phyloP scores from a whole-genome alignment of 1,139 yeast genomes.

The Yamadazyma atlantica region DNA sequence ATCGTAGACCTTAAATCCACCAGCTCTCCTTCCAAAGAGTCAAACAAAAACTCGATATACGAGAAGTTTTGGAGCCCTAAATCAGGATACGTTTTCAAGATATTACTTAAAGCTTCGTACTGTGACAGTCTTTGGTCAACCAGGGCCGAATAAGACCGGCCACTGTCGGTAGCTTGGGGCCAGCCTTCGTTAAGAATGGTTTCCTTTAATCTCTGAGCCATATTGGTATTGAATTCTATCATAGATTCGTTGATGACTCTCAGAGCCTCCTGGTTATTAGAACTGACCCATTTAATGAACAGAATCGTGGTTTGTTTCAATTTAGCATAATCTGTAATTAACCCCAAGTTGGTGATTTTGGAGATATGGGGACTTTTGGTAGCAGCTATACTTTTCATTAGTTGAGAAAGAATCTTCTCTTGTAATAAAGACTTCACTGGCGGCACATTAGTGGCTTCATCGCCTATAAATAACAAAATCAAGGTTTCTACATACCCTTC shows the following conservation, averaged over 20 bases:
- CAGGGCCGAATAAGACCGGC: conserved; percentile 28
- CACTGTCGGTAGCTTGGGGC: conserved; percentile 44
- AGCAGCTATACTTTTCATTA: conserved; percentile 54
- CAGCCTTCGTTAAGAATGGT: conserved; percentile 57
- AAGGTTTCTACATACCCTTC: conserved; percentile 41
- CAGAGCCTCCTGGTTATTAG: conserved; percentile 18
- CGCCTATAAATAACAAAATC: conserved; percentile 50
- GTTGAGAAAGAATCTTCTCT: conserved; percentile 53
- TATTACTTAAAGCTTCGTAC: conserved; percentile 75
- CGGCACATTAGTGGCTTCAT: conserved; percentile 31
- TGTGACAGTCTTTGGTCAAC: conserved; percentile 56
- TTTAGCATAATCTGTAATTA: conserved; percentile 50
- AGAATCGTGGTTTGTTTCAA: conserved; percentile 53
- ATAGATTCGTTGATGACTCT: conserved; percentile 17
- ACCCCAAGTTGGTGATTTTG: conserved; percentile 52
- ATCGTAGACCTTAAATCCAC: conserved; percentile 65
- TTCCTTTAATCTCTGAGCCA: conserved; percentile 53
- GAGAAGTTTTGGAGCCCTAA: conserved; percentile 47
- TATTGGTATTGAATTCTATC: conserved; percentile 31
- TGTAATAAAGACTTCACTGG: conserved; percentile 59
- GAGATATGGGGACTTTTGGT: conserved; percentile 38
- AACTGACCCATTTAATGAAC: conserved; percentile 59
- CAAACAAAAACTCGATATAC: conserved; percentile 65
- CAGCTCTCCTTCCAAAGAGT: conserved; percentile 66
- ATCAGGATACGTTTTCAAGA: conserved; percentile 51